Evolutionary conservation across 2,329 filamentous ascomycete species (phyloP), one percentile per base, ranked within the genome.

Genomic region (Epichloe amarillans): DNA sequence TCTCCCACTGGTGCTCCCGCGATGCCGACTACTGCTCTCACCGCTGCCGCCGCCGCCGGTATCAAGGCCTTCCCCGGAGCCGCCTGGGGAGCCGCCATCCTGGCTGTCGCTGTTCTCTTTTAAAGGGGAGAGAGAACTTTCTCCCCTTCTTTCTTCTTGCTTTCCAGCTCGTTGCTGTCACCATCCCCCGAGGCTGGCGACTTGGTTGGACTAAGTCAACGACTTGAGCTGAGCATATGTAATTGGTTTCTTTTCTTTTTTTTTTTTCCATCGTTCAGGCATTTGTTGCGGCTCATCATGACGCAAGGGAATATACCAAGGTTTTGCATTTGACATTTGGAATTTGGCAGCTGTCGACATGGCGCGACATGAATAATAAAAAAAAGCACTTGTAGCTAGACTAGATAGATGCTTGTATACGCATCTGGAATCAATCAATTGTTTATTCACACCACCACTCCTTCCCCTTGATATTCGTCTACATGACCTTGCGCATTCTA

Each of bases 21-120:
- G 19, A 54, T 60, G 26, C 61, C 59, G 23, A 58, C 58, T 35
- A 60, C 60, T 7, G 60, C 61, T 30, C 57, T 64, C 26, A 65
- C 63, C 11, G 64, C 60, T n/a, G 65, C 60, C 23, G 65, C 60
- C 23, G 63, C 59, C 33, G 52, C 55, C n/a, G 54, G 56, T 37
- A 54, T 57, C 49, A 52, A 55, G 45, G 52, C 47, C 42, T 44
- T 56, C 46, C 46, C 59, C 5, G 56, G 54, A n/a, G 56, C 58
- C 4, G 50, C 55, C 39, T 47, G 66, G 35, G 35, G 59, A 41
- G 47, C 58, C 30, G 62, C 54, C 23, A 58, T 56, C 55, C 50
- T 66, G 47, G 54, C 60, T 40, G 52, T 59, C 41, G 60, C 56
- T 35, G 52, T 54, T 41, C 49, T 65, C 52, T 50, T 64, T 47